phyloP scores from a whole-genome alignment of 2,329 filamentous ascomycete species.

The Calycina herbarum region DNA sequence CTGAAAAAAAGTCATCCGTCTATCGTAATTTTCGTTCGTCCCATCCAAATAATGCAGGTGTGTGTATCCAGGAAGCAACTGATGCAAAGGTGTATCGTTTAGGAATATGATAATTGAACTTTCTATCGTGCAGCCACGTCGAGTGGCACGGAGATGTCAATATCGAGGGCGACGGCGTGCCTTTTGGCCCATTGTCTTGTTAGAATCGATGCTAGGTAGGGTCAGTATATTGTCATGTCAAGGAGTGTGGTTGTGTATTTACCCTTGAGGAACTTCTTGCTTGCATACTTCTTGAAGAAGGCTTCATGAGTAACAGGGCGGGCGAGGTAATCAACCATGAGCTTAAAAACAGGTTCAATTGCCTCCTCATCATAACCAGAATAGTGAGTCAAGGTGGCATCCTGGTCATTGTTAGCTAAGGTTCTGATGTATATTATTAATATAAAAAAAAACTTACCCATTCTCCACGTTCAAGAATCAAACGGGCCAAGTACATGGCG shows the following conservation, averaged over 20 bases:
- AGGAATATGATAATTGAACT: constrained; percentile 28
- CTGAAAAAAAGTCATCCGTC: constrained; percentile 30
- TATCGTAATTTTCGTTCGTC: constrained; percentile 37
- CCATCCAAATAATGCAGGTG: constrained; percentile 38
- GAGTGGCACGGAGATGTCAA: constrained; percentile 41
- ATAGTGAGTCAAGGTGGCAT: constrained; percentile 84
- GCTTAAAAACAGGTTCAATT: constrained; percentile 84
- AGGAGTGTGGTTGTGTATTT: constrained; percentile 39
- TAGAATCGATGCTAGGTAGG: constrained; percentile 74
- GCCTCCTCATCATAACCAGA: constrained; percentile 91
- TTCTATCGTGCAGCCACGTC: constrained; percentile 33
- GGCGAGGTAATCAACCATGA: constrained; percentile 96
- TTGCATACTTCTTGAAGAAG: constrained; percentile 99
- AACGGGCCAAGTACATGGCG: constrained; percentile 90
- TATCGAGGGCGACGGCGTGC: constrained; percentile 59
- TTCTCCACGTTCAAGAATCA: constrained; percentile 85
- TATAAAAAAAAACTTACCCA: constrained; percentile 64
- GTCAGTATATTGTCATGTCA: constrained; percentile 30
- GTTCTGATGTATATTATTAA: not conserved
- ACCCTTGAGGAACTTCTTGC: constrained; percentile 99
- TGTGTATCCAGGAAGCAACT: constrained; percentile 31
- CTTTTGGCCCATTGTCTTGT: constrained; percentile 93
- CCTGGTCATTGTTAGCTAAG: constrained; percentile 50
- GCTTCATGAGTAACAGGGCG: constrained; percentile 90
- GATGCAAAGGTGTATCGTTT: constrained; percentile 29